Evolutionary conservation across 371 early-diverging fungal species (phyloP).

Genomic region (Mortierella sp.): DNA sequence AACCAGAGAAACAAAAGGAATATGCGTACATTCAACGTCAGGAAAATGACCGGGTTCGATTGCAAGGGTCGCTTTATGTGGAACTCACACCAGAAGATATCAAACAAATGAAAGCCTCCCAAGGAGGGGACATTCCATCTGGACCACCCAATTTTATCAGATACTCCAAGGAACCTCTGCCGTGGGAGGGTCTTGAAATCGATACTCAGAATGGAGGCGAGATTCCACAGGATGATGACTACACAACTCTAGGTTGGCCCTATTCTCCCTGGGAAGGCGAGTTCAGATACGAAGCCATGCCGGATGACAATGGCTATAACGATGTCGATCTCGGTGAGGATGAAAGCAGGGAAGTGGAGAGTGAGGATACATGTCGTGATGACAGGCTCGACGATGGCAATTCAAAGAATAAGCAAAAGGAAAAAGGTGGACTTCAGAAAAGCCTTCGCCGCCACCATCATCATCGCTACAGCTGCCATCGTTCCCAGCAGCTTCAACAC

Average conservation of each 20-base stretch:
- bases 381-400: background rate
- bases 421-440: background rate
- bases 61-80: conserved; percentile 31
- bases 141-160: background rate
- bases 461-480: background rate
- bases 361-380: background rate
- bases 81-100: conserved; percentile 25
- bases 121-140: background rate
- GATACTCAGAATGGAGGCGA: background rate
- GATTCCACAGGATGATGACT: conserved; percentile 7
- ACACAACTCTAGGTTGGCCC: background rate
- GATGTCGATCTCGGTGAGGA: background rate
- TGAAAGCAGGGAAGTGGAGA: background rate
- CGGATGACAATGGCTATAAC: background rate
- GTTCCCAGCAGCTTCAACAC: background rate
- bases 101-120: background rate
- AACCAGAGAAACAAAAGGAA: conserved; percentile 10
- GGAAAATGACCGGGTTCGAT: conserved; percentile 11
- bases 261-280: conserved; percentile 20
- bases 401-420: background rate
- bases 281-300: conserved; percentile 9
- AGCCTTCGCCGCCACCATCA: background rate
- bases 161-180: conserved; percentile 34
- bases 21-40: conserved; percentile 20
- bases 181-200: conserved; percentile 32